Evolutionary conservation across 1,139 yeast genomes (phyloP), one percentile per base, ranked within the genome.

Genomic region (Yamadazyma triangularis): DNA sequence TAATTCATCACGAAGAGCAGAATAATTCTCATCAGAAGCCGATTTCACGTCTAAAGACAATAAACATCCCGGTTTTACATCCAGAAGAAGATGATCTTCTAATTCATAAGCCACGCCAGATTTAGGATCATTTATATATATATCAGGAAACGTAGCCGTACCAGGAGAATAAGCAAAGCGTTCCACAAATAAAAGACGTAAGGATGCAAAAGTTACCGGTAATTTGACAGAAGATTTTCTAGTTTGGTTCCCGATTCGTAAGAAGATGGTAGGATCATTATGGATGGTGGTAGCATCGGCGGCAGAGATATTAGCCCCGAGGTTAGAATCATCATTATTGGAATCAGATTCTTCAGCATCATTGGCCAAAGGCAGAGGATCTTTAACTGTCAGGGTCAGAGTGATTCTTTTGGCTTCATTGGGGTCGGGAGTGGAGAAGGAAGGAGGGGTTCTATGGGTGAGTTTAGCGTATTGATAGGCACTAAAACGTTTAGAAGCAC

Each of bases 391-490:
- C 30, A 20, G 45, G 4, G 27, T 24, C 35, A 32, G 38, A 4
- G 33, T 29, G 9, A 22, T 24, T 29, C 41, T 31, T 18, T 27
- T 30, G 15, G 12, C 15, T 14, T 48, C 42, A 24, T 32, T 42
- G 2, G 55, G 50, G 14, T 49, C 33, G 10, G 42, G 35, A 22
- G 39, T 33, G 67, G 70, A 4, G 67, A n/a, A n/a, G n/a, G n/a
- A n/a, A n/a, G n/a, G n/a, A n/a, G 61, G 41, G 61, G 34, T 44
- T 3, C 41, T 66, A 41, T 75, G 79, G 1, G 88, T 70, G 15
- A 85, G 67, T 46, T 83, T 85, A 1, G 95, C 89, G 58, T 82
- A 84, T 50, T 91, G 97, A 42, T 88, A 91, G 0, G 96, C 96
- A 15, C 96, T 86, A 50, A 83, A 91, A 37, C 98, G 64, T 44